A percentile compares a stretch with the other conserved stretches of the same genome.
phyloP scores from a whole-genome alignment of 2,329 filamentous ascomycete species.

The Talaromyces sp. region DNA sequence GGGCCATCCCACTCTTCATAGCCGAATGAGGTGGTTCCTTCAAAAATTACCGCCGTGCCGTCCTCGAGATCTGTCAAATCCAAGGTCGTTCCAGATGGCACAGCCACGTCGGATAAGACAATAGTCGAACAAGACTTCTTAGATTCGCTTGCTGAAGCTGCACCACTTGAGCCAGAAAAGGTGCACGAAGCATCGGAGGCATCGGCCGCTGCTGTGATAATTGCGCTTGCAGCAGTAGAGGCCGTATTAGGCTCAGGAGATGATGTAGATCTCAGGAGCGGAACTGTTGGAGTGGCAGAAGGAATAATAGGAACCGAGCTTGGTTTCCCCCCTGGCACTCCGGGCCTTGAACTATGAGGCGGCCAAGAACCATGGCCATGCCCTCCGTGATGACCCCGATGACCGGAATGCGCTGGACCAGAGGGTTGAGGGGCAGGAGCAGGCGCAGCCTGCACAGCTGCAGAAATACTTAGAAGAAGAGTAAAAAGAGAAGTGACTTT shows the following conservation, averaged over 20 bases:
- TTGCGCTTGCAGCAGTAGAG: background rate
- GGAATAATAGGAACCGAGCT: background rate
- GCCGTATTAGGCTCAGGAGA: background rate
- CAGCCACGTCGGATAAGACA: slow-evolving; percentile 25
- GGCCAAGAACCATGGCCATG: background rate
- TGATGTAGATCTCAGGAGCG: background rate
- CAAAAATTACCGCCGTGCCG: slow-evolving; percentile 48
- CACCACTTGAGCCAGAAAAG: slow-evolving; percentile 18
- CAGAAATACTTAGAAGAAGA: background rate
- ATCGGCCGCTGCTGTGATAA: background rate
- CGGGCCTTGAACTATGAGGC: background rate
- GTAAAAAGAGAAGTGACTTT: background rate
- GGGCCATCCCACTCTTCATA: slow-evolving; percentile 63
- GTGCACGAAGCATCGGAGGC: slow-evolving; percentile 14
- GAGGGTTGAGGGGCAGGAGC: background rate
- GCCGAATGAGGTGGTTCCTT: slow-evolving; percentile 61
- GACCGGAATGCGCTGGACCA: background rate
- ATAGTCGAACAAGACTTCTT: slow-evolving; percentile 28
- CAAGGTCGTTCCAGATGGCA: slow-evolving; percentile 32
- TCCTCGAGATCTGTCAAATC: slow-evolving; percentile 18
- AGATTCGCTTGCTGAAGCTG: slow-evolving; percentile 17
- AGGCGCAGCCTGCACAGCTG: slow-evolving; percentile 2
- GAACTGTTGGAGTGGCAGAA: background rate
- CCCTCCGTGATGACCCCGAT: background rate
- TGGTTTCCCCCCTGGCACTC: background rate